A percentile compares a stretch with the other conserved stretches of the same genome.
Evolutionary conservation across 805 yeast species (phyloP).

Genomic region (Candida odintsovae): DNA sequence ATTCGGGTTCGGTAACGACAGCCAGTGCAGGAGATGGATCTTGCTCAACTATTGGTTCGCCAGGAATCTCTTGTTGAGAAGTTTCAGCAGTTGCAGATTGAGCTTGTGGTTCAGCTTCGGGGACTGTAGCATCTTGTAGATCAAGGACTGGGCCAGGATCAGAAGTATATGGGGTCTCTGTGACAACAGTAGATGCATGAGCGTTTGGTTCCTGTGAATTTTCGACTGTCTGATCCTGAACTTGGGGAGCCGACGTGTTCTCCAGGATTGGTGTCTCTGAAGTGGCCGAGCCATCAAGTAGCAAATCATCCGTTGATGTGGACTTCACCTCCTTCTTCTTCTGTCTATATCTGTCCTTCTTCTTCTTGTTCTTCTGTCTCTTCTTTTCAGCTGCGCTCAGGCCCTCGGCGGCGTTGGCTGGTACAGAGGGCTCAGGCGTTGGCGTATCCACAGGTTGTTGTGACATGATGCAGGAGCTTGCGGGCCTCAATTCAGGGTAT

Average conservation of each 20-base stretch:
- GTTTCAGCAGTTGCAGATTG: not conserved
- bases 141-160: not conserved
- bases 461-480: not conserved
- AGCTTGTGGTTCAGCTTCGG: not conserved
- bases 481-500: not conserved
- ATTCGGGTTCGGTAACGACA: not conserved
- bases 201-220: not conserved
- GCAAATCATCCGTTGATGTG: not conserved
- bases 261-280: not conserved
- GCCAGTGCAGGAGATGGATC: not conserved
- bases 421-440: not conserved
- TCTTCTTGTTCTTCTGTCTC: slow-evolving; percentile 6
- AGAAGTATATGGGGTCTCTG: not conserved
- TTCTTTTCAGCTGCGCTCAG: not conserved
- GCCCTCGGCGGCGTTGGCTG: not conserved
- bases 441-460: not conserved
- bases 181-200: not conserved
- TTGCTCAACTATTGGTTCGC: not conserved
- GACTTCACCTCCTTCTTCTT: slow-evolving; percentile 1
- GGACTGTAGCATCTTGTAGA: not conserved
- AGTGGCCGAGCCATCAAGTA: not conserved
- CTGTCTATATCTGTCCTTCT: slow-evolving; percentile 6
- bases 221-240: not conserved
- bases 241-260: not conserved
- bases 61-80: not conserved